Conservation (phyloP, 2,329 filamentous ascomycete species). For the Aspergillus sclerotialis region DNA sequence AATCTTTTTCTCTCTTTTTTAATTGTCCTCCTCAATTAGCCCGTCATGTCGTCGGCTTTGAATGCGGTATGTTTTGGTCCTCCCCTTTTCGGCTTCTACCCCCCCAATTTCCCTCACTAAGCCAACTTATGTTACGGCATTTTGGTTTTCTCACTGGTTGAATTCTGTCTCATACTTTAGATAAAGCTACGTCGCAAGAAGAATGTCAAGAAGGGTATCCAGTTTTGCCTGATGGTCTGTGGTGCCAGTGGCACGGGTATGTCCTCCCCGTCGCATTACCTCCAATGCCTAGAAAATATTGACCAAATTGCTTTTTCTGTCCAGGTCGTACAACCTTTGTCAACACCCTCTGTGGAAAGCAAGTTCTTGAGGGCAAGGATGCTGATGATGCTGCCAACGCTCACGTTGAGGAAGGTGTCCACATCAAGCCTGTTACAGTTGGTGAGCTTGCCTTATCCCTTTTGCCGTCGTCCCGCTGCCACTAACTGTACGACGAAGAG, state of each 20-base stretch:
- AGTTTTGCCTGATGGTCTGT: constrained; percentile 99
- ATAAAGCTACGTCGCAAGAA: constrained; percentile 99
- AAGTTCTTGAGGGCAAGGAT: constrained; percentile 85
- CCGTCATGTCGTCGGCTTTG: constrained; percentile 48
- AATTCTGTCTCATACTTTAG: constrained; percentile 36
- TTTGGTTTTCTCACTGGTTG: constrained; percentile 3
- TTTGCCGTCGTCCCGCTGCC: constrained; percentile 10
- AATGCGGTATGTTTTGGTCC: constrained; percentile 43
- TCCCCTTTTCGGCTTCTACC: constrained; percentile 17
- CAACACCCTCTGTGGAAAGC: constrained; percentile 96
- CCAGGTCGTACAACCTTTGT: constrained; percentile 95
- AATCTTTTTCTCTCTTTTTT: constrained; percentile 7
- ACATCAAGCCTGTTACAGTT: constrained; percentile 97
- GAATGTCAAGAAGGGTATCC: constrained; percentile 99
- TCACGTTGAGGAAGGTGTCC: constrained; percentile 91
- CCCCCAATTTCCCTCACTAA: constrained; percentile 10
- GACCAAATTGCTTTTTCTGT: constrained; percentile 5
- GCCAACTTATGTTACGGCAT: not conserved
- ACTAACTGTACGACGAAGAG: constrained; percentile 50
- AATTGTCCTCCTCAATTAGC: constrained; percentile 17
- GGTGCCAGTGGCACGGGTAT: constrained; percentile 96
- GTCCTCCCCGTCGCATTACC: constrained; percentile 15
- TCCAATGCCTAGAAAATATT: constrained; percentile 8
- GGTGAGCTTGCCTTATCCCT: constrained; percentile 52
- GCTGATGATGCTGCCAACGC: constrained; percentile 82